phyloP scores from a whole-genome alignment of 495 filamentous ascomycete genomes.

The Pyrenula aspistea region DNA sequence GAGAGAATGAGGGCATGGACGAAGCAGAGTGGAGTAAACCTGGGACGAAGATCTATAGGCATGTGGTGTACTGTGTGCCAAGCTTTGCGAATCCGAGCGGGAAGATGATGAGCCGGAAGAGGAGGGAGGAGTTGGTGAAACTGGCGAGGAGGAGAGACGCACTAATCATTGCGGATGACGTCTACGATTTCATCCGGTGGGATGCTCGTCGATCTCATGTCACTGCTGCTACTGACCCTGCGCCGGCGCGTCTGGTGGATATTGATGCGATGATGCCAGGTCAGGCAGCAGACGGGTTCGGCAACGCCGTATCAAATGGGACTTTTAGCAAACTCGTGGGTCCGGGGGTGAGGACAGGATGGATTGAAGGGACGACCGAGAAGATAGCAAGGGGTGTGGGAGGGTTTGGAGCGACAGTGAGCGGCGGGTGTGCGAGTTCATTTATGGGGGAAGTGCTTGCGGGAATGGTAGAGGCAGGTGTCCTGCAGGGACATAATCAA shows the following conservation, averaged over 20 bases:
- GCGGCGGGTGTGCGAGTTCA: not conserved
- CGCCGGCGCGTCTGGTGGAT: constrained; percentile 48
- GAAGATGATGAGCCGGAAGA: constrained; percentile 53
- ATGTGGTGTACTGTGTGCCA: constrained; percentile 74
- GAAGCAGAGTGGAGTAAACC: not conserved
- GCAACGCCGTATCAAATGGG: constrained; percentile 69
- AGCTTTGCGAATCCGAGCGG: constrained; percentile 75
- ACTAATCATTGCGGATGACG: constrained; percentile 73
- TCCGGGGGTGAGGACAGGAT: constrained; percentile 69
- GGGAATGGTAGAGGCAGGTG: not conserved
- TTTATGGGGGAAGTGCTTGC: not conserved
- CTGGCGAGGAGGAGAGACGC: constrained; percentile 65
- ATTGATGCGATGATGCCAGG: constrained; percentile 55
- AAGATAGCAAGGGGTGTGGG: constrained; percentile 47
- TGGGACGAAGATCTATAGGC: constrained; percentile 58
- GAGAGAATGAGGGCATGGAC: constrained; percentile 13
- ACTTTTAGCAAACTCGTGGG: constrained; percentile 78
- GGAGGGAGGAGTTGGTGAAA: constrained; percentile 48
- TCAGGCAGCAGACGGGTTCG: constrained; percentile 45
- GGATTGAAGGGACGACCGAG: constrained; percentile 55
- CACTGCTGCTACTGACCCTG: constrained; percentile 19
- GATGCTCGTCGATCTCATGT: not conserved
- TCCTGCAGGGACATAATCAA: not conserved
- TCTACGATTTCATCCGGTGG: constrained; percentile 84
- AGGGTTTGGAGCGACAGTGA: not conserved